Evolutionary conservation across 257 asterid genomes (phyloP).

Genomic region (Nicotiana benthamiana): DNA sequence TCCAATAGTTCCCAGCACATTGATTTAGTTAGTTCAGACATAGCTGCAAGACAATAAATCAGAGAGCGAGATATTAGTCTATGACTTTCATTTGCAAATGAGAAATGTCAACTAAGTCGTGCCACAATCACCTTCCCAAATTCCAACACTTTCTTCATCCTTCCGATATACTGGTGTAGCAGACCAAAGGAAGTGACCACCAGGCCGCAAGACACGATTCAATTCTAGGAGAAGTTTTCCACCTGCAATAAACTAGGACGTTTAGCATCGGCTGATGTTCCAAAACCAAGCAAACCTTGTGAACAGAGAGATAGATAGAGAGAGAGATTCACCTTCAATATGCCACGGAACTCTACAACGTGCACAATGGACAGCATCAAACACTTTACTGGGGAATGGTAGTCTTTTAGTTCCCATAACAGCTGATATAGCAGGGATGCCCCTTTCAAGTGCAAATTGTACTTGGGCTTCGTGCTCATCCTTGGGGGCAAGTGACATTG

Average conservation of each 20-base stretch:
- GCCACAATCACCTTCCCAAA: slow-evolving; percentile 25
- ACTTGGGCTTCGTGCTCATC: slow-evolving; percentile 34
- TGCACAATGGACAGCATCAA: slow-evolving; percentile 29
- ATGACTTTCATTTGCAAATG: neutral
- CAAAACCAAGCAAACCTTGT: neutral
- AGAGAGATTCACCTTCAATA: slow-evolving; percentile 14
- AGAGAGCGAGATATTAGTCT: neutral
- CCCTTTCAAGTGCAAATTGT: slow-evolving; percentile 26
- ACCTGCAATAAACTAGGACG: slow-evolving; percentile 16
- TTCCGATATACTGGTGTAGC: slow-evolving; percentile 31
- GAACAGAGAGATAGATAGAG: neutral
- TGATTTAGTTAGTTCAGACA: slow-evolving; percentile 16
- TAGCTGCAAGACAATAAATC: slow-evolving; percentile 7
- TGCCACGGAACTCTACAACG: slow-evolving; percentile 32
- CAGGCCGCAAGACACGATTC: slow-evolving; percentile 32
- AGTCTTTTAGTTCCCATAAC: slow-evolving; percentile 26
- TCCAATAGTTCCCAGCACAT: slow-evolving; percentile 23
- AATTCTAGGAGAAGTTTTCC: slow-evolving; percentile 32
- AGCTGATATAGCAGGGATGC: slow-evolving; percentile 24
- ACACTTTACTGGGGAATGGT: slow-evolving; percentile 22
- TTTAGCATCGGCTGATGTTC: neutral
- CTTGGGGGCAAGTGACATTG: slow-evolving; percentile 32
- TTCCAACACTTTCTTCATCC: slow-evolving; percentile 21
- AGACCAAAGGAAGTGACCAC: slow-evolving; percentile 34
- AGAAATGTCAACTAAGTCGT: neutral